Conservation (phyloP, 2,329 filamentous ascomycete genomes). For the Sodiomyces alkalinus region DNA sequence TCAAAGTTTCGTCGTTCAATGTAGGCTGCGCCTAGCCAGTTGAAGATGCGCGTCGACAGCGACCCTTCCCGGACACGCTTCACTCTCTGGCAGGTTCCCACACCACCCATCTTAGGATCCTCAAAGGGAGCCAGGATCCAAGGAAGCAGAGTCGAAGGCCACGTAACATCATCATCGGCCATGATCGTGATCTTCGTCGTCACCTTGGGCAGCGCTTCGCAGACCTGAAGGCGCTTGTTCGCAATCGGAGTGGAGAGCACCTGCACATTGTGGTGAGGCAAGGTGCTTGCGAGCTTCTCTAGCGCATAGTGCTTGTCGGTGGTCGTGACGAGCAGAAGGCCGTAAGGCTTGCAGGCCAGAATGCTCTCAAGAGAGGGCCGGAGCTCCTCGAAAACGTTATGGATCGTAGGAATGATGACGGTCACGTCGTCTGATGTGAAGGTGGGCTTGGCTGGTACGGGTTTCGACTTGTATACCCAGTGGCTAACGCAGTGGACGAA, state of each 20-base stretch:
- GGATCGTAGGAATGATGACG: constrained; percentile 85
- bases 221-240: constrained; percentile 92
- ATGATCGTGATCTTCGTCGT: constrained; percentile 75
- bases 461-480: constrained; percentile 75
- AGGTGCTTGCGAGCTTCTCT: constrained; percentile 47
- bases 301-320: constrained; percentile 60
- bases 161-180: constrained; percentile 91
- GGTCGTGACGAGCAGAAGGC: constrained; percentile 78
- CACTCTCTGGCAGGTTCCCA: constrained; percentile 82
- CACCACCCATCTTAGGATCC: constrained; percentile 67
- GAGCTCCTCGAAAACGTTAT: constrained; percentile 72
- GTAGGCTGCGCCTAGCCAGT: constrained; percentile 83
- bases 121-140: constrained; percentile 94
- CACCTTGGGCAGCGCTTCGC: constrained; percentile 75
- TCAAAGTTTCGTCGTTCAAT: constrained; percentile 92
- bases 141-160: constrained; percentile 70
- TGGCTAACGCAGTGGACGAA: constrained; percentile 76
- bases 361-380: constrained; percentile 68
- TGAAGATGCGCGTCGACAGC: constrained; percentile 53
- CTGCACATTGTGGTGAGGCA: constrained; percentile 46
- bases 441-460: constrained; percentile 65
- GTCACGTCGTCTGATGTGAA: constrained; percentile 76
- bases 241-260: constrained; percentile 70
- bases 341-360: constrained; percentile 50
- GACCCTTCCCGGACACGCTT: constrained; percentile 50